phyloP scores from a whole-genome alignment of 352 stramenopile genomes.

The Pythium phragmitis region DNA sequence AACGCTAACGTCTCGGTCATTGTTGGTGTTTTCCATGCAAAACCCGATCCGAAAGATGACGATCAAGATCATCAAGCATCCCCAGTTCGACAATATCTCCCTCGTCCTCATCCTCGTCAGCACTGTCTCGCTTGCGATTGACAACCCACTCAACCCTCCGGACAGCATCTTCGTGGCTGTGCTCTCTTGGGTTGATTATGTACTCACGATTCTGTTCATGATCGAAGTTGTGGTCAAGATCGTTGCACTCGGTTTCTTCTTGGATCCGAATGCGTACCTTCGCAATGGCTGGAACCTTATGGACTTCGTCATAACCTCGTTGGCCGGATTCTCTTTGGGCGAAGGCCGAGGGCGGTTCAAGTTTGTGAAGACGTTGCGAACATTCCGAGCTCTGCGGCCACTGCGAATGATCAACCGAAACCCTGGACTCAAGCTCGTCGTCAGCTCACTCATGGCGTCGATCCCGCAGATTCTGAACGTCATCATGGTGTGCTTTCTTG shows the following conservation, averaged over 20 bases:
- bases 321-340: conserved; percentile 72
- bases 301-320: conserved; percentile 85
- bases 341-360: conserved; percentile 66
- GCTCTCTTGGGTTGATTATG: conserved; percentile 62
- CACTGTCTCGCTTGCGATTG: conserved; percentile 68
- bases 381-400: conserved; percentile 77
- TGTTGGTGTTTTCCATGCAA: conserved; percentile 41
- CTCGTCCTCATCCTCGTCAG: conserved; percentile 71
- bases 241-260: conserved; percentile 72
- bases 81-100: conserved; percentile 75
- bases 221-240: conserved; percentile 88
- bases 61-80: conserved; percentile 48
- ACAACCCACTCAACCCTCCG: conserved; percentile 64
- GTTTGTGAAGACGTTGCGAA: conserved; percentile 65
- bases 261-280: conserved; percentile 66
- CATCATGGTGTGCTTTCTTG: conserved; percentile 74
- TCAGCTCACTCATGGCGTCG: conserved; percentile 75
- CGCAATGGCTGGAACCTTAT: conserved; percentile 89
- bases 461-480: conserved; percentile 86
- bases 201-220: conserved; percentile 84
- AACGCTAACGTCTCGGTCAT: conserved; percentile 34
- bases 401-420: conserved; percentile 86
- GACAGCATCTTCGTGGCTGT: conserved; percentile 40
- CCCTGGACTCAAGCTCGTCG: conserved; percentile 66
- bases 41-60: conserved; percentile 32